Conservation (phyloP, 176 grass and related monocot species). For the Aegilops tauschii region DNA sequence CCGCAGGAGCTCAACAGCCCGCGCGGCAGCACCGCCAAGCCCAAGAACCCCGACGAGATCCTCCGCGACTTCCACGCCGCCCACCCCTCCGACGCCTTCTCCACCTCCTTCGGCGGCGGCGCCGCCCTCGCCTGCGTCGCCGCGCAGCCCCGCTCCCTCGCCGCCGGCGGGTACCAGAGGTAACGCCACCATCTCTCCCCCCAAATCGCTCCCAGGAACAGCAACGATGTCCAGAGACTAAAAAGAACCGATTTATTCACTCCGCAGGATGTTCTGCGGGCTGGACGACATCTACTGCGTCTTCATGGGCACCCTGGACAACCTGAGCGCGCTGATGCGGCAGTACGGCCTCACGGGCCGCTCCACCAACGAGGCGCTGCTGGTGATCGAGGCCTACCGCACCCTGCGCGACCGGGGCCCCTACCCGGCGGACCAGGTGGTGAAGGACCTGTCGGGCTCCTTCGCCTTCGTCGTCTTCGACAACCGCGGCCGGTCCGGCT, state of each 20-base stretch:
- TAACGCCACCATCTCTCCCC: not conserved
- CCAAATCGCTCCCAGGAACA: not conserved
- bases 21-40: conserved; percentile 34
- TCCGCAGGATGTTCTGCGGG: conserved; percentile 69
- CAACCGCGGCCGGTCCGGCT: conserved; percentile 34
- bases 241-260: too few relatives aligned
- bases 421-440: conserved; percentile 92
- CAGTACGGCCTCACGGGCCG: conserved; percentile 78
- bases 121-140: conserved; percentile 76
- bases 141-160: not conserved
- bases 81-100: conserved; percentile 49
- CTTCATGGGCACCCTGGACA: conserved; percentile 62
- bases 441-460: conserved; percentile 80
- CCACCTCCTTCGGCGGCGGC: conserved; percentile 69
- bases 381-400: conserved; percentile 87
- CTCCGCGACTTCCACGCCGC: conserved; percentile 62
- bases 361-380: conserved; percentile 67
- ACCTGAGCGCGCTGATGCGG: conserved; percentile 74
- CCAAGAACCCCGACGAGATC: conserved; percentile 76
- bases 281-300: conserved; percentile 86
- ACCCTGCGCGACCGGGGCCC: conserved; percentile 91
- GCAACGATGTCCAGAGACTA: too few relatives aligned
- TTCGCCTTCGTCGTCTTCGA: conserved; percentile 96
- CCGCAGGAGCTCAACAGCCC: conserved; percentile 84
- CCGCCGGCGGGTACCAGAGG: conserved; percentile 22